Evolutionary conservation across 2,329 filamentous ascomycete genomes (phyloP).

Genomic region (Cadophora luteo-olivacea): DNA sequence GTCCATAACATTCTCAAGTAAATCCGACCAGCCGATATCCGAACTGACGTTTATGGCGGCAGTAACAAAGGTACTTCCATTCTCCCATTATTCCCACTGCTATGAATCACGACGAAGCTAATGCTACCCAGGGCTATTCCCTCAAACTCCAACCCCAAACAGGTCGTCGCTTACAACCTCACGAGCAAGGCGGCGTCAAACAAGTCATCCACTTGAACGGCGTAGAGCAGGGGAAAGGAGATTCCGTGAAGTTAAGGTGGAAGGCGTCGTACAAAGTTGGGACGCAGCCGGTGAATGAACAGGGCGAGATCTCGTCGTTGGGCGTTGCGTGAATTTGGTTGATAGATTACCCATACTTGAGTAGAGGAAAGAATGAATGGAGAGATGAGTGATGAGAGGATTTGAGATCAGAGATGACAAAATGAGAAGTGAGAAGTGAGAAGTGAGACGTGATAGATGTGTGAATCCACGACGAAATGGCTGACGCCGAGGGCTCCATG

Average conservation of each 20-base stretch:
- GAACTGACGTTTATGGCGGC: constrained; percentile 92
- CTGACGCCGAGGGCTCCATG: too few species aligned
- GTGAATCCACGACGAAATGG: too few species aligned
- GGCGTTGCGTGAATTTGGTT: constrained; percentile 63
- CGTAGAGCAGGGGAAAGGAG: constrained; percentile 73
- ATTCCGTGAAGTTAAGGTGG: constrained; percentile 88
- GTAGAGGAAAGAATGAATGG: background rate
- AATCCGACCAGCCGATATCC: constrained; percentile 70
- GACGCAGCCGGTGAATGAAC: constrained; percentile 73
- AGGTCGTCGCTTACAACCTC: constrained; percentile 74
- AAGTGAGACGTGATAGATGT: too few species aligned
- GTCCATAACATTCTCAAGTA: constrained; percentile 84
- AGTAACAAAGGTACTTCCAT: constrained; percentile 78
- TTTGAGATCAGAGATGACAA: background rate
- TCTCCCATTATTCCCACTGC: too few species aligned
- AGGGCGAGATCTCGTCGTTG: constrained; percentile 83
- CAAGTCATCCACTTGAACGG: constrained; percentile 83
- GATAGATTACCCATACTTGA: constrained; percentile 9
- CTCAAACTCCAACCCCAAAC: constrained; percentile 86
- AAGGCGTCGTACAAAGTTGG: constrained; percentile 80
- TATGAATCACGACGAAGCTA: too few species aligned
- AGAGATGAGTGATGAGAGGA: constrained; percentile 1
- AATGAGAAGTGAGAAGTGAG: too few species aligned
- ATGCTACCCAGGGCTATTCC: constrained; percentile 85
- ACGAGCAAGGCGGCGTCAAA: constrained; percentile 75